Percentiles rank a stretch among this genome's conserved stretches.
phyloP scores from a whole-genome alignment of 352 stramenopile genomes.

The Lagenidium giganteum region DNA sequence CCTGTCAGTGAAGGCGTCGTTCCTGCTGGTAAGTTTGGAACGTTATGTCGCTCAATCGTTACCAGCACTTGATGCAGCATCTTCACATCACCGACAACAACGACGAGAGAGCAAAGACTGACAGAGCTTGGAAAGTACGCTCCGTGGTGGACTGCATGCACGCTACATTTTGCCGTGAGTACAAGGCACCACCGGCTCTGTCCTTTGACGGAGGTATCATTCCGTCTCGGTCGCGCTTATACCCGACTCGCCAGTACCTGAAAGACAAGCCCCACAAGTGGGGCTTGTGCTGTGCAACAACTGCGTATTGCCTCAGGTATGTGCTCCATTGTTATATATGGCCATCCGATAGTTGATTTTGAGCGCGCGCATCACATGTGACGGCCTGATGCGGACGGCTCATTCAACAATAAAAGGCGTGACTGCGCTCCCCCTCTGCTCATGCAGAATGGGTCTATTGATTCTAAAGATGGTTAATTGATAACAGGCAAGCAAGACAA shows the following conservation, averaged over 20 bases:
- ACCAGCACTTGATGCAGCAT: neutral
- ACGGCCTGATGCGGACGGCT: no score
- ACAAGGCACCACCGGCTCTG: no score
- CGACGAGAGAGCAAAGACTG: neutral
- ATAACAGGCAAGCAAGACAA: no score
- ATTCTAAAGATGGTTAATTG: no score
- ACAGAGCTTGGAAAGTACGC: conserved; percentile 3
- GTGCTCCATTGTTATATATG: no score
- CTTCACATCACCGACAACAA: conserved; percentile 6
- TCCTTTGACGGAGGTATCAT: conserved; percentile 15
- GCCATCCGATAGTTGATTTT: no score
- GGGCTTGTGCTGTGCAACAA: conserved; percentile 7
- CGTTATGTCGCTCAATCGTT: neutral
- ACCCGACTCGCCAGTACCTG: conserved; percentile 1
- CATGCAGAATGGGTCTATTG: no score
- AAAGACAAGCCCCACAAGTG: conserved; percentile 17
- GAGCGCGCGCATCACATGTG: no score
- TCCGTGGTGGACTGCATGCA: neutral
- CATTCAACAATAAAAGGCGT: no score
- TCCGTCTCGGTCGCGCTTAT: neutral
- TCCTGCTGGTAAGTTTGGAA: neutral
- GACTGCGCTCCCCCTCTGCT: no score
- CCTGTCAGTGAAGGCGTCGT: no score
- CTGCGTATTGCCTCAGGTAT: conserved; percentile 13
- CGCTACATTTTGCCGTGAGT: no score